These are phyloP conservation scores for Mycena leptocephala DNA, from an alignment of 768 basidiomycete species.

Conservation along the genomic window DNA sequence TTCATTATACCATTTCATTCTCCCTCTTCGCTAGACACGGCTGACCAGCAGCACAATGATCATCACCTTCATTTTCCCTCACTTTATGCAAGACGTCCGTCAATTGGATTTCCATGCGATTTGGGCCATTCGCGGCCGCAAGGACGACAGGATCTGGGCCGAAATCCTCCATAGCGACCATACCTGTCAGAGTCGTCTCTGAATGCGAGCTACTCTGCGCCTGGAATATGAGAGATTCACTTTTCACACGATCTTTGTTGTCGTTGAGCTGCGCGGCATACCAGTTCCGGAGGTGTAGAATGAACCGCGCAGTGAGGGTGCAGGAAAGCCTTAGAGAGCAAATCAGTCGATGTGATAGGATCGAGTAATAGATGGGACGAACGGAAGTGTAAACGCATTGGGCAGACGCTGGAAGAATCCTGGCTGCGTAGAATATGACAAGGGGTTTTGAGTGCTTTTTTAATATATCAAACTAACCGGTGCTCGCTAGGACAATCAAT, in stretches of 20 bases:
- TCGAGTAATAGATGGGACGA: background rate
- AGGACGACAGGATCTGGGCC: background rate
- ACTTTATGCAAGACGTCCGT: background rate
- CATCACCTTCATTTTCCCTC: background rate
- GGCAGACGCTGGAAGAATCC: conserved; percentile 4
- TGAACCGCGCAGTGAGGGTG: conserved; percentile 5
- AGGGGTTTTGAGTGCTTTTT: background rate
- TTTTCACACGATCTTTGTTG: background rate
- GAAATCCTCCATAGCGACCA: background rate
- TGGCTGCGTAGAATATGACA: background rate
- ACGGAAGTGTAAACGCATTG: conserved; percentile 3
- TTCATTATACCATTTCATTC: background rate
- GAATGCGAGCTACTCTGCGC: background rate
- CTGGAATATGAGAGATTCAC: background rate
- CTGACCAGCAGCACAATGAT: background rate
- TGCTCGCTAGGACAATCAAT: background rate
- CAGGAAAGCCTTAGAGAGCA: background rate
- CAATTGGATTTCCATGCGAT: background rate
- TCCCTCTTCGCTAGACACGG: background rate
- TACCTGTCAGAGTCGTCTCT: background rate
- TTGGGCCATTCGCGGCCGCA: background rate
- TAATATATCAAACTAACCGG: background rate
- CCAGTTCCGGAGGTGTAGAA: background rate
- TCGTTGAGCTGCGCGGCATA: background rate
- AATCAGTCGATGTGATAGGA: background rate